These are phyloP conservation scores for Wickerhamomyces xylosicus DNA, from an alignment of 805 yeast genomes.

Conservation along the genomic window DNA sequence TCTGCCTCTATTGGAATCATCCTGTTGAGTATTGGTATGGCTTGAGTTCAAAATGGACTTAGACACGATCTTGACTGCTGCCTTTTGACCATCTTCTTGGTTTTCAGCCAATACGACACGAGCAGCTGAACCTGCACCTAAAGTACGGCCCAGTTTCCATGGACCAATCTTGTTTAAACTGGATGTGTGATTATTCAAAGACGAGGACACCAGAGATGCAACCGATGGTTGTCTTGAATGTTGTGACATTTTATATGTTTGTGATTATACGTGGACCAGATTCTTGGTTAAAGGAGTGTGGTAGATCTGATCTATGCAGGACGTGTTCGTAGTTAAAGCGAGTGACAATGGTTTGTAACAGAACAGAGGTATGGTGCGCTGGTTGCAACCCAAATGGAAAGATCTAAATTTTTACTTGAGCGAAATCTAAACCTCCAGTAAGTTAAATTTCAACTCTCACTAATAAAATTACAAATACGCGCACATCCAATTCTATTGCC, in stretches of 20 bases:
- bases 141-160: conserved; percentile 70
- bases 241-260: conserved; percentile 21
- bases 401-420: too few relatives aligned
- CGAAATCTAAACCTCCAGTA: too few relatives aligned
- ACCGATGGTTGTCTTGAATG: conserved; percentile 49
- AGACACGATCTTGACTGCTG: conserved; percentile 78
- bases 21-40: conserved; percentile 21
- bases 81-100: conserved; percentile 56
- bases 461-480: too few relatives aligned
- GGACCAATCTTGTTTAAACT: conserved; percentile 53
- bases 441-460: too few relatives aligned
- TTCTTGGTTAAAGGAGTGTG: too few relatives aligned
- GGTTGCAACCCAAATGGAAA: too few relatives aligned
- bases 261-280: too few relatives aligned
- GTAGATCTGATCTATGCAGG: too few relatives aligned
- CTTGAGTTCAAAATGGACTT: conserved; percentile 39
- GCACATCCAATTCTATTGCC: too few relatives aligned
- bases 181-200: conserved; percentile 32
- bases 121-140: conserved; percentile 80
- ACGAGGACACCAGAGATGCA: conserved; percentile 39
- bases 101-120: conserved; percentile 70
- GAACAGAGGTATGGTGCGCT: too few relatives aligned
- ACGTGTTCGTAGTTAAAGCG: too few relatives aligned
- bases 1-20: conserved; percentile 20
- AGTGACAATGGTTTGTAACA: too few relatives aligned